Evolutionary conservation across 164 flowering plant genomes (phyloP).

Genomic region (Taxillus chinensis): DNA sequence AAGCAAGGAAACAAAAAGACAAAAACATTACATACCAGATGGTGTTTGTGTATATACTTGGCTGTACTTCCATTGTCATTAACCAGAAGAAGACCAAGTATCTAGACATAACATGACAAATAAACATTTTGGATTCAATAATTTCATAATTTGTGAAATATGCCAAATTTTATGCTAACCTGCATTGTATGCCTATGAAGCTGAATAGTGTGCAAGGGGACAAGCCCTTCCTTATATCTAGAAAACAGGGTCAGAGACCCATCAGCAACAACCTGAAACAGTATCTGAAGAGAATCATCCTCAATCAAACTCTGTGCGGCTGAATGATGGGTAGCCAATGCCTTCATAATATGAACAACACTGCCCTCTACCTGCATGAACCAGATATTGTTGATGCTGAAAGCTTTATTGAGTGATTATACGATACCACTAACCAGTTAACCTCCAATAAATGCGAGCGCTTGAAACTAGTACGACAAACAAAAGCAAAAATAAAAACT

Average conservation of each 20-base stretch:
- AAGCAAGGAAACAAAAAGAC: not conserved
- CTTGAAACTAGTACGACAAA: too few relatives aligned
- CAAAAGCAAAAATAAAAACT: too few relatives aligned
- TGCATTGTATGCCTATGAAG: conserved; percentile 99
- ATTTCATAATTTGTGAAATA: too few relatives aligned
- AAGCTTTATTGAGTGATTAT: too few relatives aligned
- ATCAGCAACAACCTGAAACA: conserved; percentile 91
- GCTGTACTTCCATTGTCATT: conserved; percentile 97
- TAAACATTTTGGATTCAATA: not conserved
- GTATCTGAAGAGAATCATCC: conserved; percentile 77
- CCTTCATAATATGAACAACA: conserved; percentile 97
- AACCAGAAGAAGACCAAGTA: conserved; percentile 88
- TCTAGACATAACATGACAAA: conserved; percentile 31
- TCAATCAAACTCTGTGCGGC: conserved; percentile 95
- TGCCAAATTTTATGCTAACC: conserved; percentile 26
- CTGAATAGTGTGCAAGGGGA: conserved; percentile 83
- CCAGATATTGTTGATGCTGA: not conserved
- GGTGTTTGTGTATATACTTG: conserved; percentile 80
- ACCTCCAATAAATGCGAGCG: too few relatives aligned
- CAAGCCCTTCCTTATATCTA: conserved; percentile 64
- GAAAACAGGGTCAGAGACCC: conserved; percentile 71
- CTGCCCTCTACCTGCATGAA: conserved; percentile 79
- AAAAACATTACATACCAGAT: conserved; percentile 52
- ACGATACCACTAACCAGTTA: too few relatives aligned
- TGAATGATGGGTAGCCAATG: conserved; percentile 82